Percentiles rank a stretch among this genome's conserved stretches.
phyloP scores from a whole-genome alignment of 768 basidiomycete genomes.

The Podaxis rugospora region DNA sequence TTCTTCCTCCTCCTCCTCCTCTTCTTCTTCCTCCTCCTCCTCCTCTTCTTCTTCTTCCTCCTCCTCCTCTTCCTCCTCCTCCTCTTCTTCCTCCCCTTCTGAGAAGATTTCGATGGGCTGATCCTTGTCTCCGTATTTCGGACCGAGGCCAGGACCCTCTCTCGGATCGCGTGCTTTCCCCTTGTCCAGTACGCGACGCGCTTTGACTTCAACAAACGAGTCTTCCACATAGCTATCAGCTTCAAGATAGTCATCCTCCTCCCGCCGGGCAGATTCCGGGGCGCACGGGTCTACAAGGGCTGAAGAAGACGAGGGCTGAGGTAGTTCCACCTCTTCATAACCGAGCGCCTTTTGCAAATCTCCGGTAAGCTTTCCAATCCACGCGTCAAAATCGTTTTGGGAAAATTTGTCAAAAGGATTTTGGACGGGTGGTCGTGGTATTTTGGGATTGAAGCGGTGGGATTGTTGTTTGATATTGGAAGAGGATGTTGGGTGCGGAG shows the following conservation, averaged over 20 bases:
- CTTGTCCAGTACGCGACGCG: constrained; percentile 39
- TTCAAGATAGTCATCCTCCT: constrained; percentile 19
- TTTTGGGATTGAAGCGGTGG: constrained; percentile 7
- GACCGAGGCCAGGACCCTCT: constrained; percentile 51
- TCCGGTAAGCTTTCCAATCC: constrained; percentile 61
- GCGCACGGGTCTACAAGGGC: not conserved
- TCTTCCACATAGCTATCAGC: constrained; percentile 39
- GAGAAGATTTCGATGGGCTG: constrained; percentile 45
- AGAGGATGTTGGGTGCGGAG: constrained; percentile 21
- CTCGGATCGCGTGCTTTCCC: constrained; percentile 62
- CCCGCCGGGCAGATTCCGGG: not conserved
- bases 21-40: constrained; percentile 14
- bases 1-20: constrained; percentile 18
- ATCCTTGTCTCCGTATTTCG: constrained; percentile 26
- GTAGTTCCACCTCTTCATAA: constrained; percentile 30
- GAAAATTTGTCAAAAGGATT: constrained; percentile 77
- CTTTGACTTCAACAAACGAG: constrained; percentile 51
- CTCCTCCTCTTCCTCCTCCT: constrained; percentile 21
- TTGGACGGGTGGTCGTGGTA: constrained; percentile 45
- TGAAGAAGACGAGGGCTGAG: not conserved
- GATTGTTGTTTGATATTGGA: constrained; percentile 13
- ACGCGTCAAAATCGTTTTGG: constrained; percentile 63
- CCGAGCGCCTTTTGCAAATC: constrained; percentile 56
- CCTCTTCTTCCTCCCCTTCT: constrained; percentile 25
- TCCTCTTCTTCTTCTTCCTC: constrained; percentile 19